phyloP scores from a whole-genome alignment of 352 stramenopile species.

The Thalassiosira oceanica region DNA sequence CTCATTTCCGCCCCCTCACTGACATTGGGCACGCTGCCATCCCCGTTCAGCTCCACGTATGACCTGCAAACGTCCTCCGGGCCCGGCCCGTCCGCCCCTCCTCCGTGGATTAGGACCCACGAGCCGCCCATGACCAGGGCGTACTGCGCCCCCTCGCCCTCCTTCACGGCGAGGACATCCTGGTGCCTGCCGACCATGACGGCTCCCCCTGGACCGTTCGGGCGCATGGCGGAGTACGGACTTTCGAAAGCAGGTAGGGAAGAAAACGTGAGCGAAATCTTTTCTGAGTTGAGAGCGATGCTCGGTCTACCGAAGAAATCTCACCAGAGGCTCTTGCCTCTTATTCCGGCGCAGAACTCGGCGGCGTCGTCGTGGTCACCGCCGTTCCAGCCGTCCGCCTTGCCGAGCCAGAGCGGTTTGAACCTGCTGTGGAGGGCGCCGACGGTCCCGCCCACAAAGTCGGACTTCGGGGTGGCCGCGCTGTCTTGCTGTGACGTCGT shows the following conservation, averaged over 20 bases:
- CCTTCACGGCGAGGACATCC: not conserved
- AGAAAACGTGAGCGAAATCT: no score
- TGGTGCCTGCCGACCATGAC: slow-evolving; percentile 1
- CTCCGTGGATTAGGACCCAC: slow-evolving; percentile 17
- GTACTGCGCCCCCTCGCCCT: slow-evolving; percentile 13
- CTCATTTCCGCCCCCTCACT: slow-evolving; percentile 13
- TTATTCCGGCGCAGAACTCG: slow-evolving; percentile 15
- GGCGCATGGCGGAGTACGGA: slow-evolving; percentile 8
- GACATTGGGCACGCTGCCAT: slow-evolving; percentile 12
- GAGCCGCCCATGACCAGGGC: slow-evolving; percentile 4
- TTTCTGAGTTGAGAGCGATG: no score
- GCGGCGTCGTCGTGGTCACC: slow-evolving; percentile 40
- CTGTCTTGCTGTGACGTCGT: no score
- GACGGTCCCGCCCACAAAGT: no score
- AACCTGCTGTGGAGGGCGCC: slow-evolving; percentile 22
- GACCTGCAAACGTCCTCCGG: slow-evolving; percentile 12
- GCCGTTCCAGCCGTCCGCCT: slow-evolving; percentile 30
- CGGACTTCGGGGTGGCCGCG: no score
- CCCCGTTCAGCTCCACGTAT: slow-evolving; percentile 18
- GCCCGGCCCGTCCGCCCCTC: slow-evolving; percentile 14
- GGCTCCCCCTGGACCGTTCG: not conserved
- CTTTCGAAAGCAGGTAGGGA: no score
- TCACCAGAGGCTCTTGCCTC: slow-evolving; percentile 1
- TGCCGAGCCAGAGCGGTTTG: slow-evolving; percentile 32
- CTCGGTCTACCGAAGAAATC: not conserved